Conservation (phyloP, 768 basidiomycete species). For the Phylloporus sp. region DNA sequence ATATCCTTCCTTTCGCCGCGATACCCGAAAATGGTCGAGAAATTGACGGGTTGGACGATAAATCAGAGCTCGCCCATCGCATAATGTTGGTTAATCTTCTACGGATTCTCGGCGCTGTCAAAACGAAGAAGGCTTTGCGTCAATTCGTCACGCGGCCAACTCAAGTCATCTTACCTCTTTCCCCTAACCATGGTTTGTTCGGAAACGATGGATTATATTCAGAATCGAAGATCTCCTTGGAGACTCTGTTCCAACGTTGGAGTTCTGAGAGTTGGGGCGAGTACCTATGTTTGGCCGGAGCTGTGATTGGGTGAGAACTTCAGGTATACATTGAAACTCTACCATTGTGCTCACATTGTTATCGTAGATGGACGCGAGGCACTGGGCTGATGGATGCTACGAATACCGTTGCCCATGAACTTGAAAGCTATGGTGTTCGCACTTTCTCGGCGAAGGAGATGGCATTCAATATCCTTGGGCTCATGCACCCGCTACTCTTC, state of each 20-base stretch:
- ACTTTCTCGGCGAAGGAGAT: constrained; percentile 99
- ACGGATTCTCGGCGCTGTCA: constrained; percentile 94
- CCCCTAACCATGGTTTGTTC: constrained; percentile 97
- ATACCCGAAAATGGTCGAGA: constrained; percentile 98
- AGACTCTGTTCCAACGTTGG: constrained; percentile 99
- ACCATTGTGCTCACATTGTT: constrained; percentile 5
- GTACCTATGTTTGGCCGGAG: constrained; percentile 95
- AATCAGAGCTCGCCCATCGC: constrained; percentile 95
- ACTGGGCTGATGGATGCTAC: constrained; percentile 96
- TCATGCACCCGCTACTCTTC: constrained; percentile 99
- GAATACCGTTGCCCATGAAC: constrained; percentile 89
- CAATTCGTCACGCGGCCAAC: constrained; percentile 97
- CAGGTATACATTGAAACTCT: constrained; percentile 2
- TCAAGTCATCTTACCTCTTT: constrained; percentile 95
- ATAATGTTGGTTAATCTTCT: constrained; percentile 98
- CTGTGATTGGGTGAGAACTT: constrained; percentile 84
- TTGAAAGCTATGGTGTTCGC: constrained; percentile 89
- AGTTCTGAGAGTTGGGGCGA: constrained; percentile 98
- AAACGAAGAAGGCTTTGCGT: constrained; percentile 95
- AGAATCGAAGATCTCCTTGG: constrained; percentile 96
- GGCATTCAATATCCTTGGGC: constrained; percentile 99
- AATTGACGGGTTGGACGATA: constrained; percentile 95
- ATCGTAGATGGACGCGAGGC: constrained; percentile 87
- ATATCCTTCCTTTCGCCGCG: constrained; percentile 97
- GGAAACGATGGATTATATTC: constrained; percentile 98